Percentiles rank a stretch among this genome's conserved stretches.
Conservation (phyloP, 192 early-diverging fungal species). For the Rhizophagus prolifer region DNA sequence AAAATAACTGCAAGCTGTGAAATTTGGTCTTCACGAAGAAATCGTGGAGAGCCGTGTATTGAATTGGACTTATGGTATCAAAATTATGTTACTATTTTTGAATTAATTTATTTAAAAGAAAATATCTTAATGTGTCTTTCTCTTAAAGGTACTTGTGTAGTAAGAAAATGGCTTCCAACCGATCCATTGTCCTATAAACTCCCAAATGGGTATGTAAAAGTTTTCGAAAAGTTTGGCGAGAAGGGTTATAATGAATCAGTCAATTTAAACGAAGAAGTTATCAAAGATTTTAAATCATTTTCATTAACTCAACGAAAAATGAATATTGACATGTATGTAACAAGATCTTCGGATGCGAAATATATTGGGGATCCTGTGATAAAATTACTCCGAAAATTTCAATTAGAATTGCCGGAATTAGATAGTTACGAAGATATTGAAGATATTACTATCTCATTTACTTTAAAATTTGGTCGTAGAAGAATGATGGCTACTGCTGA, state of each 20-base stretch:
- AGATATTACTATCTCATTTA: not conserved
- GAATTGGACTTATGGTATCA: slow-evolving; percentile 11
- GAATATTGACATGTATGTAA: not conserved
- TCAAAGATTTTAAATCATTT: not conserved
- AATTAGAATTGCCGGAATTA: not conserved
- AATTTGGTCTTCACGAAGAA: slow-evolving; percentile 44
- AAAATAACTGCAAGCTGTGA: slow-evolving; percentile 34
- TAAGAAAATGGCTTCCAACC: not conserved
- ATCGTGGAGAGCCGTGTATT: slow-evolving; percentile 26
- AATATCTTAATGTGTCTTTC: not conserved
- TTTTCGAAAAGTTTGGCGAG: not conserved
- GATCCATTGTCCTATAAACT: not conserved
- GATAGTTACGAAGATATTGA: not conserved
- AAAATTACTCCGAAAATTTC: not conserved
- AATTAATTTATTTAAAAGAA: not conserved
- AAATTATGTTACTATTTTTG: not conserved
- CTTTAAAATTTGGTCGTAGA: not conserved
- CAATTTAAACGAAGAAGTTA: not conserved
- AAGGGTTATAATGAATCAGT: not conserved
- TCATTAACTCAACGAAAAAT: not conserved
- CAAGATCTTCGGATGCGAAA: not conserved
- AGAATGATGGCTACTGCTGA: not conserved
- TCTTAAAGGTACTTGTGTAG: not conserved
- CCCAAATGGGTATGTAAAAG: not conserved
- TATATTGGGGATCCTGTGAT: not conserved